Evolutionary conservation across 2,329 filamentous ascomycete genomes (phyloP).

Genomic region (Fusarium buharicum): DNA sequence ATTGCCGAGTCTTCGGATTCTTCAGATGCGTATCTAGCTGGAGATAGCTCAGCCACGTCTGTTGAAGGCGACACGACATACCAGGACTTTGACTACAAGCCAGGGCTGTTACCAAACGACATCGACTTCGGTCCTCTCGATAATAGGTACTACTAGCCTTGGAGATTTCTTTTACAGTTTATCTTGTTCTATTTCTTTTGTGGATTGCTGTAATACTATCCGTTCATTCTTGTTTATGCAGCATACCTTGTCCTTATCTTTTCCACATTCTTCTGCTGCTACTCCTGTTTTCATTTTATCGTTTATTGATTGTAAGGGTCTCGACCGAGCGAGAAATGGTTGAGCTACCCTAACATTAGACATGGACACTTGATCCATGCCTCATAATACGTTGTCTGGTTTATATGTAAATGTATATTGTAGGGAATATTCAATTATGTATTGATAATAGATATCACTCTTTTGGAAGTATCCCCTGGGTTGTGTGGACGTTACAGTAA

Average conservation of each 20-base stretch:
- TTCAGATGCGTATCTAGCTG: constrained; percentile 20
- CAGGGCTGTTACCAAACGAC: not conserved
- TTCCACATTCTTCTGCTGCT: not conserved
- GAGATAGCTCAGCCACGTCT: constrained; percentile 31
- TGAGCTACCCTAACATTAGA: not conserved
- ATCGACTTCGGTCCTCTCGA: not conserved
- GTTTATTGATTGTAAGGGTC: too few species aligned
- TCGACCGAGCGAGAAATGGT: not conserved
- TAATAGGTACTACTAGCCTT: not conserved
- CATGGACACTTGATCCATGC: not conserved
- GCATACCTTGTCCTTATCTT: too few species aligned
- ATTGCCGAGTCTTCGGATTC: constrained; percentile 20
- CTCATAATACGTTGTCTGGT: not conserved
- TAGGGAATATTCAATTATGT: too few species aligned
- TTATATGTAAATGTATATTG: not conserved
- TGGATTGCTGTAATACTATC: too few species aligned
- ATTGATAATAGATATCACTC: too few species aligned
- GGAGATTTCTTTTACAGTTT: not conserved
- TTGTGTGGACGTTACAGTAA: too few species aligned
- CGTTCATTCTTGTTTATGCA: too few species aligned
- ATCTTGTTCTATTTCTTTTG: not conserved
- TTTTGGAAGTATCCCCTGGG: too few species aligned
- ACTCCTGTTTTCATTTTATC: too few species aligned
- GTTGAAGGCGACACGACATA: constrained; percentile 23
- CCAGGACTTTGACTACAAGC: constrained; percentile 20